Percentiles rank a stretch among this genome's conserved stretches.
These are phyloP conservation scores for Mucor velutinosus DNA, from an alignment of 371 early-diverging fungal genomes.

Conservation along the genomic window DNA sequence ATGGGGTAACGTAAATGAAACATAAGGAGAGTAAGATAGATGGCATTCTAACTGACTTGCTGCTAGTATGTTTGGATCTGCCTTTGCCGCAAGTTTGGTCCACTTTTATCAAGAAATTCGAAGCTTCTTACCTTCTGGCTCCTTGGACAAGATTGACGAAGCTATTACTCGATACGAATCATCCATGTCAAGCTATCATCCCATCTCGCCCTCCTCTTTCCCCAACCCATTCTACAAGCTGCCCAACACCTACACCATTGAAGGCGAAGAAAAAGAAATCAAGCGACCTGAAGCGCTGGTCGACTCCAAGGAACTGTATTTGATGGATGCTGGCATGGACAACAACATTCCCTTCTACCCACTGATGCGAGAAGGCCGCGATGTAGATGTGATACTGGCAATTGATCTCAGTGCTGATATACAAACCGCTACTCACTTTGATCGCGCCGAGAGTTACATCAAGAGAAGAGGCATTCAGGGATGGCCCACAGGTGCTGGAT, in stretches of 20 bases:
- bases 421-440: conserved; percentile 66
- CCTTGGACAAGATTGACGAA: conserved; percentile 30
- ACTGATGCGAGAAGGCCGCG: conserved; percentile 61
- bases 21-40: too few species aligned
- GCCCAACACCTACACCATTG: conserved; percentile 5
- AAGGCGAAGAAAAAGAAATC: conserved; percentile 10
- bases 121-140: conserved; percentile 34
- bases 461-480: conserved; percentile 56
- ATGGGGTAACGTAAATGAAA: conserved; percentile 44
- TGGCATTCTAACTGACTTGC: background rate
- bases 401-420: conserved; percentile 76
- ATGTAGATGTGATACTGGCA: conserved; percentile 69
- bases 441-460: conserved; percentile 62
- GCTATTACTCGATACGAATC: conserved; percentile 44
- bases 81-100: conserved; percentile 67
- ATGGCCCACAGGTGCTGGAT: conserved; percentile 52
- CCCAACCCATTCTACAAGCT: conserved; percentile 58
- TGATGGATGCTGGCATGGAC: conserved; percentile 79
- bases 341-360: conserved; percentile 81
- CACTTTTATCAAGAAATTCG: conserved; percentile 60
- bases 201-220: conserved; percentile 55
- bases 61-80: conserved; percentile 56
- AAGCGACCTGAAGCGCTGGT: conserved; percentile 27
- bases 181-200: conserved; percentile 52
- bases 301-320: conserved; percentile 40